Percentiles rank a stretch among this genome's conserved stretches.
Conservation (phyloP, 208 protist genomes). For the Trypanosoma lewisi region DNA sequence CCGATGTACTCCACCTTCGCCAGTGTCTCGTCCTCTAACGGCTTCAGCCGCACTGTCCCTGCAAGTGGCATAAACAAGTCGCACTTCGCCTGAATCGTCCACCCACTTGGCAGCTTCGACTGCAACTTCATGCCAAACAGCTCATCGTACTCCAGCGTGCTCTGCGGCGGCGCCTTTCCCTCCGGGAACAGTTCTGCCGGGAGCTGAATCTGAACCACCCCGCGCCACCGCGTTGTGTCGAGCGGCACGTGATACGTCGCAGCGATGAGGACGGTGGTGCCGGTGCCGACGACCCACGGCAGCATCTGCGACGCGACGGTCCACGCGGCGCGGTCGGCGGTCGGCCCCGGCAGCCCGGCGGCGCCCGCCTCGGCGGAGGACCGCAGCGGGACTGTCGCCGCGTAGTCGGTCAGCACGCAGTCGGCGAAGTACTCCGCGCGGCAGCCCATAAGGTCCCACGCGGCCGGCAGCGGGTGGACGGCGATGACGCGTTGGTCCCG, state of each 20-base stretch:
- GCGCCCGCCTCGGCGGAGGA: conserved; percentile 21
- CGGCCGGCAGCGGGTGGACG: conserved; percentile 51
- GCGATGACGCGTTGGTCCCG: conserved; percentile 57
- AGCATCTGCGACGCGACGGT: conserved; percentile 53
- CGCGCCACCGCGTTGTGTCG: conserved; percentile 16
- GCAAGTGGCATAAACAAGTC: conserved; percentile 52
- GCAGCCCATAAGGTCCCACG: conserved; percentile 51
- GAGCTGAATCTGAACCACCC: conserved; percentile 39
- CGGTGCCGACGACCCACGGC: conserved; percentile 61
- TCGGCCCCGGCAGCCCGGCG: conserved; percentile 14
- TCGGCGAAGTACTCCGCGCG: conserved; percentile 38
- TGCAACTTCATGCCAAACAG: conserved; percentile 28
- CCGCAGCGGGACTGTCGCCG: conserved; percentile 20
- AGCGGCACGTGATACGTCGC: conserved; percentile 61
- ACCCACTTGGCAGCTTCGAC: conserved; percentile 16
- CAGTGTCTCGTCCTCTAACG: conserved; percentile 1
- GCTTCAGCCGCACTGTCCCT: conserved; percentile 38
- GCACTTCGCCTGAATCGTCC: conserved; percentile 29
- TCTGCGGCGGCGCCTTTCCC: conserved; percentile 29
- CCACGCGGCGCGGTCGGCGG: conserved; percentile 10
- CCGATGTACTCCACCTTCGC: conserved; percentile 31
- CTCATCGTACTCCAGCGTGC: conserved; percentile 45
- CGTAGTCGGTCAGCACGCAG: conserved; percentile 16
- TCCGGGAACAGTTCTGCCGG: conserved; percentile 53
- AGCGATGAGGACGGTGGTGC: conserved; percentile 35